Evolutionary conservation across 805 yeast species (phyloP).

Genomic region (Myxozyma neglecta): DNA sequence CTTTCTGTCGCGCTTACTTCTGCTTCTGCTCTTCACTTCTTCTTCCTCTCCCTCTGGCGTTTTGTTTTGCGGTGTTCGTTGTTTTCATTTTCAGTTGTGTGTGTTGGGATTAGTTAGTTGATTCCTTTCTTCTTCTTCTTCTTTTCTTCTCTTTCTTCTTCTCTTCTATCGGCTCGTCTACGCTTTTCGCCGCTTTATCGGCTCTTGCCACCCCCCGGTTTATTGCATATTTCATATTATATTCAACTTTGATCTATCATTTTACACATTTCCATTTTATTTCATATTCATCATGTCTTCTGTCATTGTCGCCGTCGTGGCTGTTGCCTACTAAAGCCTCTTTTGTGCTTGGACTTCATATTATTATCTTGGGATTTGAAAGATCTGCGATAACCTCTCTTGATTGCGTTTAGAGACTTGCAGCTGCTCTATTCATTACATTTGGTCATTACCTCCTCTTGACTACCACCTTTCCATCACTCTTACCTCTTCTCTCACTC

Average conservation of each 20-base stretch:
- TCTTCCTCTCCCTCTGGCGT: no score
- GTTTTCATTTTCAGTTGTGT: not conserved
- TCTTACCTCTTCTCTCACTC: not conserved
- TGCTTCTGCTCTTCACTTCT: no score
- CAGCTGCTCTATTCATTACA: not conserved
- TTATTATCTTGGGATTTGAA: not conserved
- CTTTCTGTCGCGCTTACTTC: no score
- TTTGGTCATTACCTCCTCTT: not conserved
- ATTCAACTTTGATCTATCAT: not conserved
- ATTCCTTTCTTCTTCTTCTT: not conserved
- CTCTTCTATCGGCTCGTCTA: not conserved
- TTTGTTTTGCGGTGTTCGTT: not conserved
- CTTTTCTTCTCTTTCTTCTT: not conserved
- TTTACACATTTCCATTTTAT: not conserved
- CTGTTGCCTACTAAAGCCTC: constrained; percentile 9
- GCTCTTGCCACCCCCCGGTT: not conserved
- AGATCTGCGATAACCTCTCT: not conserved
- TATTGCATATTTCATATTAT: not conserved
- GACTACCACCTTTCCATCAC: not conserved
- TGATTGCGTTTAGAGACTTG: not conserved
- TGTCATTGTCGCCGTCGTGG: constrained; percentile 10
- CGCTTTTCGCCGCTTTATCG: not conserved
- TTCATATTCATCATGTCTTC: not conserved
- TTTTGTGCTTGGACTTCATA: not conserved
- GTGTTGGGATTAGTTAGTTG: not conserved